phyloP scores from a whole-genome alignment of 2,329 filamentous ascomycete genomes.

The Lithohypha guttulata region DNA sequence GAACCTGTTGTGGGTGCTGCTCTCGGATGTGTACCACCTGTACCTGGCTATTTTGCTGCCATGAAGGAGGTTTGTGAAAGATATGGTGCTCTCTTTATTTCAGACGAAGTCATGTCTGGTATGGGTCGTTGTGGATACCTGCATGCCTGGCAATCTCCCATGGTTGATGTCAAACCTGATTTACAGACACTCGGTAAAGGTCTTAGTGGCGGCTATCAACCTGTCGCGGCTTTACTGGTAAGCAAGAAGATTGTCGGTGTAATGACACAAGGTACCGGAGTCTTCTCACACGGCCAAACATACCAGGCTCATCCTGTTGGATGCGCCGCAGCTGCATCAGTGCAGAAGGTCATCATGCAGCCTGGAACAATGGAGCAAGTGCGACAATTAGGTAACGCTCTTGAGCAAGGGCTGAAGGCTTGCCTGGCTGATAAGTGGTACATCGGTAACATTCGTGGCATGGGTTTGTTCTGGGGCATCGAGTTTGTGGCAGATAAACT shows the following conservation, averaged over 20 bases:
- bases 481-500: constrained; percentile 48
- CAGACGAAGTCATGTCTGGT: constrained; percentile 54
- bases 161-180: constrained; percentile 45
- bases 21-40: constrained; percentile 43
- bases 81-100: constrained; percentile 62
- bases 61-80: constrained; percentile 45
- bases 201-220: constrained; percentile 46
- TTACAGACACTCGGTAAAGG: constrained; percentile 51
- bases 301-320: constrained; percentile 47
- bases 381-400: constrained; percentile 24
- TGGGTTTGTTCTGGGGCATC: constrained; percentile 49
- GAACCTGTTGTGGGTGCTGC: constrained; percentile 42
- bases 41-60: constrained; percentile 45
- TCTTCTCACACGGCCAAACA: constrained; percentile 49
- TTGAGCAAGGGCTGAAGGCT: constrained; percentile 34
- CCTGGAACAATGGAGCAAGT: constrained; percentile 39
- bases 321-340: constrained; percentile 42
- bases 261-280: constrained; percentile 40
- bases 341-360: constrained; percentile 42
- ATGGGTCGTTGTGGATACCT: constrained; percentile 48
- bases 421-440: constrained; percentile 36
- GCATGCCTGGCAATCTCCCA: constrained; percentile 41
- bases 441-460: constrained; percentile 49
- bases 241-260: constrained; percentile 38
- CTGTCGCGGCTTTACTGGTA: constrained; percentile 46